phyloP scores from a whole-genome alignment of 2,329 filamentous ascomycete genomes.

The Tolypocladium sp. region DNA sequence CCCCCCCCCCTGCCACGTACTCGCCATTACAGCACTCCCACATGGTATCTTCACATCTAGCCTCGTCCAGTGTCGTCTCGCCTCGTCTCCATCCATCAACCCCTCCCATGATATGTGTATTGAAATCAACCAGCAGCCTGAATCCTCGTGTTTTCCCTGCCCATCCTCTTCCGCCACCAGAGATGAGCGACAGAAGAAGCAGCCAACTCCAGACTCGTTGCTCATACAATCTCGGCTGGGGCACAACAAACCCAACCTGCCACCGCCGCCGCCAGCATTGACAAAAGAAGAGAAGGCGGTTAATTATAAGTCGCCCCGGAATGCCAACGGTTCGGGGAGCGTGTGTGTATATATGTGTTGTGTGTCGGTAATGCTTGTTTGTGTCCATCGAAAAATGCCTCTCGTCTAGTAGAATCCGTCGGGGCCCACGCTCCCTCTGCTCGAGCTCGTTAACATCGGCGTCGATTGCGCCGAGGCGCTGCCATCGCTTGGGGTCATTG shows the following conservation, averaged over 20 bases:
- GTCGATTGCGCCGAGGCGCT: constrained; percentile 31
- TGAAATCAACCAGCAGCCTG: not conserved
- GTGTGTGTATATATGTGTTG: not conserved
- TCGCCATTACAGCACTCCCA: not conserved
- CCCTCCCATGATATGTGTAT: not conserved
- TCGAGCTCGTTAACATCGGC: constrained; percentile 20
- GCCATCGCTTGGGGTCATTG: constrained; percentile 51
- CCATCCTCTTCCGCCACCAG: not conserved
- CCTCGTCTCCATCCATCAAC: constrained; percentile 7
- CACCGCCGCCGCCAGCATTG: not conserved
- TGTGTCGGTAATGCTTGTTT: not conserved
- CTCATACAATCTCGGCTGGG: not conserved
- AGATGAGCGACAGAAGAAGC: not conserved
- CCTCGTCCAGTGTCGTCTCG: not conserved
- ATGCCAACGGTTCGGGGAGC: not conserved
- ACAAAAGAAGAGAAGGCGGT: not conserved
- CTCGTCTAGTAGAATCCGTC: constrained; percentile 14
- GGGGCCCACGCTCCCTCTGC: constrained; percentile 15
- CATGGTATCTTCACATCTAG: not conserved
- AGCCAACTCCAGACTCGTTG: not conserved
- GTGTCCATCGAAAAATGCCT: not conserved
- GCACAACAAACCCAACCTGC: not conserved
- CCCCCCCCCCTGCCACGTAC: not conserved
- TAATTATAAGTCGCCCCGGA: not conserved
- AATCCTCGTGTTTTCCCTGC: not conserved